Percentiles rank a stretch among this genome's conserved stretches.
Conservation (phyloP, 192 early-diverging fungal species). For the Linnemannia schmuckeri region DNA sequence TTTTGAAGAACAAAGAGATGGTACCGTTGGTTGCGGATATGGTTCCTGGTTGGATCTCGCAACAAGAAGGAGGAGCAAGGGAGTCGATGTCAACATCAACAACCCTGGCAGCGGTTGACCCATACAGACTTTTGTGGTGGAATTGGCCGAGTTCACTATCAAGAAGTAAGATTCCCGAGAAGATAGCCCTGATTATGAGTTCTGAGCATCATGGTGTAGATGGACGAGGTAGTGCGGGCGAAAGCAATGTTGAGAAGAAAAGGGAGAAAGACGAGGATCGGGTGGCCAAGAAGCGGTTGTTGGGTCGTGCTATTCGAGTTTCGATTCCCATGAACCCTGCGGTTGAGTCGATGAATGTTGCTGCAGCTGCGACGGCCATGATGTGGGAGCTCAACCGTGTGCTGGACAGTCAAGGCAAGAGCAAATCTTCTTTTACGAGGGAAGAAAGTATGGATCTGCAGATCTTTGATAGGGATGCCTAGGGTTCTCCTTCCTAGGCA, state of each 20-base stretch:
- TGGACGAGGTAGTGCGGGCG: neutral
- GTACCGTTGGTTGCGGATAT: slow-evolving; percentile 63
- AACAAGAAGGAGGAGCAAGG: neutral
- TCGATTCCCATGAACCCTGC: slow-evolving; percentile 61
- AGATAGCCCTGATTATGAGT: slow-evolving; percentile 57
- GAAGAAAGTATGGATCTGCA: neutral
- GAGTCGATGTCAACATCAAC: neutral
- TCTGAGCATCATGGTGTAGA: slow-evolving; percentile 61
- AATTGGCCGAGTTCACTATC: slow-evolving; percentile 40
- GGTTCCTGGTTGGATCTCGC: slow-evolving; percentile 32
- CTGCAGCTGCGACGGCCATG: slow-evolving; percentile 58
- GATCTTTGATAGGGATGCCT: neutral
- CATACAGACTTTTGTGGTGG: slow-evolving; percentile 39
- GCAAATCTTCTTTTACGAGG: neutral
- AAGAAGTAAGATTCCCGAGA: slow-evolving; percentile 32
- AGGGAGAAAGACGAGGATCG: slow-evolving; percentile 6
- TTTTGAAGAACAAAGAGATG: slow-evolving; percentile 32
- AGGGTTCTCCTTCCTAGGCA: neutral
- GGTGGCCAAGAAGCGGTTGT: slow-evolving; percentile 23
- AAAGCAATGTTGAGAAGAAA: neutral
- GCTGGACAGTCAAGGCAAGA: neutral
- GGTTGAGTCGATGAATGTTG: slow-evolving; percentile 63
- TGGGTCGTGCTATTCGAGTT: slow-evolving; percentile 49
- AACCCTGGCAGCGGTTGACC: neutral
- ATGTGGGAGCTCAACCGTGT: slow-evolving; percentile 62